Evolutionary conservation across 2,329 filamentous ascomycete species (phyloP).

Genomic region (Sordariomycetes sp.): DNA sequence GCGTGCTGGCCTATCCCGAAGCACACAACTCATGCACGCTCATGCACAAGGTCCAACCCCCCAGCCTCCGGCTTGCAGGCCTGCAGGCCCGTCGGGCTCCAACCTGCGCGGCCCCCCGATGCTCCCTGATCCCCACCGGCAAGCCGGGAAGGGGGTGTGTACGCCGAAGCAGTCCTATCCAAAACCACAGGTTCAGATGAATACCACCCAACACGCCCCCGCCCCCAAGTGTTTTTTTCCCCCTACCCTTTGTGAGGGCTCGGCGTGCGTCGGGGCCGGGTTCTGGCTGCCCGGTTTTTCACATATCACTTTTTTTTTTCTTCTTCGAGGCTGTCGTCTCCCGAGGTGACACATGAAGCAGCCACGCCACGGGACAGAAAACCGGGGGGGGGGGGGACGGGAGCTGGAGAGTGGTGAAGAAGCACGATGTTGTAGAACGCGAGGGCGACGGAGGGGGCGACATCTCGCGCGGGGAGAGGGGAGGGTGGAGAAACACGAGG

Average conservation of each 20-base stretch:
- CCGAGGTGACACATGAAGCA: neutral
- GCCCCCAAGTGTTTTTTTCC: neutral
- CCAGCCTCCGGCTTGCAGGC: neutral
- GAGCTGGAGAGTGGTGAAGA: neutral
- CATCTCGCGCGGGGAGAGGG: neutral
- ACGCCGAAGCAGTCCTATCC: neutral
- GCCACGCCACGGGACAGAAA: neutral
- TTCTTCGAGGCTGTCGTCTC: neutral
- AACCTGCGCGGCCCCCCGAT: neutral
- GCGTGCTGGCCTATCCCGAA: neutral
- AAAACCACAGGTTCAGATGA: neutral
- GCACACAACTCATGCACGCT: neutral
- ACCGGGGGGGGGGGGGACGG: neutral
- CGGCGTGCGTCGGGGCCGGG: neutral
- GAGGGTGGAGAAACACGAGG: neutral
- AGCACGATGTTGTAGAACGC: neutral
- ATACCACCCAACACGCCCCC: neutral
- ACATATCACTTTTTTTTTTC: neutral
- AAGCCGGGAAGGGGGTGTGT: neutral
- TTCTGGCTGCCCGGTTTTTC: neutral
- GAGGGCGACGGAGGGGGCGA: neutral
- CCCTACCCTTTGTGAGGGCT: neutral
- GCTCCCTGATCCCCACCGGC: neutral
- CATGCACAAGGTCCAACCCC: neutral
- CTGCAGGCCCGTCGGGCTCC: neutral